Evolutionary conservation across 106 monocot species (phyloP), one percentile per base, ranked within the genome.

Genomic region (Dendrobium huoshanense): DNA sequence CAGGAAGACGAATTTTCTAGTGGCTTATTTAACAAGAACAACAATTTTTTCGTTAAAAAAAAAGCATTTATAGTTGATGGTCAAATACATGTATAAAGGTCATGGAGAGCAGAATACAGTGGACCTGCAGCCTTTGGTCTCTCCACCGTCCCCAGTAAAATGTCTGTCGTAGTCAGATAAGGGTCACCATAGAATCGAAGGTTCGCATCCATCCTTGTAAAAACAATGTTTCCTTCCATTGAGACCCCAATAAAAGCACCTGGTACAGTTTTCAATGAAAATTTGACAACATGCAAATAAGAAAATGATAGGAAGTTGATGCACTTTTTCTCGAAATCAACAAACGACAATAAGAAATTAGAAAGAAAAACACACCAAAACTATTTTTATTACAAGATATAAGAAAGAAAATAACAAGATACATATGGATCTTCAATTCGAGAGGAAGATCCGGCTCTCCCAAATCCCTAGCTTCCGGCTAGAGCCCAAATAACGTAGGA

Each of bases 201-300:
- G 67, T 95, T 95, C 20, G 90, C 78, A 72, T 95, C 90, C 84
- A 80, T 81, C 45, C 95, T 81, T 3, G 90, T 92, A 19, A 80
- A 59, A 7, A 95, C 87, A 4, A 95, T 10, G 75, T 90, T 95
- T 3, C 95, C 95, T 67, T 95, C 92, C 6, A 92, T 79, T 19
- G 95, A 92, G 20, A 89, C 90, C 25, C 95, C 95, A 29, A 92
- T 65, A 86, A 95, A 95, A 24, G 90, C 95, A 92, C 95, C 95
- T 95, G 78, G 37, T 81, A 37, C 40, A 8, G 37, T 24, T 65
- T 48, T 75, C 45, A 58, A 13, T 0, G 19, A 16, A 64, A 75
- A 75, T 47, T 25, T 29, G 27, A 8, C 18, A 72, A 4, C 74
- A 70, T 31, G 33, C 3, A 0, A 3, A 37, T 37, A 37, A 37